Base-by-base conservation (phyloP, 2,329 filamentous ascomycete species). In the Sphaerulina populicola region DNA sequence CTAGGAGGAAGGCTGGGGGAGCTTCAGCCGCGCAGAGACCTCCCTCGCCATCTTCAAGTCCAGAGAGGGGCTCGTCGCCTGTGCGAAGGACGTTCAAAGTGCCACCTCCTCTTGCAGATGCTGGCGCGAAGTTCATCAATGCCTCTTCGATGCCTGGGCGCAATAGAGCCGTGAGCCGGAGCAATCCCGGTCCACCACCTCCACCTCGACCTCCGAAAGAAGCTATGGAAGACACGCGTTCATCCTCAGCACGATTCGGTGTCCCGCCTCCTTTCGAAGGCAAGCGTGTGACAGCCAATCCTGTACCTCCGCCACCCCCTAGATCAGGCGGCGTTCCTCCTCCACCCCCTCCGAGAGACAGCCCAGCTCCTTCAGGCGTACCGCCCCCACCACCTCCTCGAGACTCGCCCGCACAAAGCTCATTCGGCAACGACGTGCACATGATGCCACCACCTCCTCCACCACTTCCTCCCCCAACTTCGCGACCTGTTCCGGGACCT, bases 81-180 rank as follows among this genome's bases (percentile, higher is more conserved):
- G 78, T 82, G 18, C 78, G 83, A 46, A 80, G 81, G 7, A 78
- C 77, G 61, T 97, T 94, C 72, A 79, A 82, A 58, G 91, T 88
- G 7, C 93, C 93, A 41, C 93, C 93, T 31, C 87, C 91, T 2
- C 71, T 97, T 53, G 81, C 88, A 49, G 90, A 95, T 68, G 93
- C 93, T 52, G 93, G 93, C 35, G 94, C 88, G 69, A 56, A 57
- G 35, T 52, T 54, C 11, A 52, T 54, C 47, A 30, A 51, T 41
- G 49, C 49, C 30, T 70, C 69, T 21, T 65, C 73, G 10, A 63
- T 68, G 36, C 70, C 69, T 21, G 78, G 82, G 3, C 87, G 88
- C 68, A 82, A 81, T 6, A 57, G 66, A 45, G 63, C 65, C 30
- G 44, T 59, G 8, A 67, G 64, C 47, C 57, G 59, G 47, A 63